Evolutionary conservation across 352 stramenopile species (phyloP), one percentile per base, ranked within the genome.

Genomic region (Phytophthora citricola): DNA sequence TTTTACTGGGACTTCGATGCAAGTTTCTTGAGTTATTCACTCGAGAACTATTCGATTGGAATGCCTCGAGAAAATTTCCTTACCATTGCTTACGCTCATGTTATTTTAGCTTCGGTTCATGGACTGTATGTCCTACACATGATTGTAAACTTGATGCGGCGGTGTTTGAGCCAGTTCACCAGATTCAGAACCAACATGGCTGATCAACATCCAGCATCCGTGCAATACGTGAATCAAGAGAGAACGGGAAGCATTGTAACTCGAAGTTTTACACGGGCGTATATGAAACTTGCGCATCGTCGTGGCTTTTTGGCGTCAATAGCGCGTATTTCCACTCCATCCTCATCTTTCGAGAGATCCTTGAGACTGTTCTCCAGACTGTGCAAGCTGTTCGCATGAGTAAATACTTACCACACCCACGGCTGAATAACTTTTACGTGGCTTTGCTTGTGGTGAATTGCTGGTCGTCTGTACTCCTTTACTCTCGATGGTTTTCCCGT

Each of bases 371-470:
- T 2, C 26, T 71, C 29, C 67, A 75, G 20, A 56, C 55, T 2
- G 3, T 62, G 5, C 61, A 71, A 43, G 61, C 61, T 11, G 70
- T 67, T 15, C 50, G 51, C 14, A 71, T 71, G 66, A 75, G 66
- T n/a, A 20, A 26, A 32, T 24, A 63, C 1, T 38, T 71, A 12
- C 20, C 66, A 31, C 45, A 47, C 2, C 45, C 58, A 8, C 47
- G 61, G 20, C 53, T 80, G 20, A 73, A 80, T 36, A 51, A 52
- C 4, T 63, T 78, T 24, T 71, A 68, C 7, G 68, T 69, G 3
- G 17, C 36, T 2, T 47, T 79, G 7, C 32, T 79, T 12, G 46
- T 58, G 5, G 7, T 70, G 11, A 73, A 73, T 38, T 73, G 59
- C 40, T 73, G 48, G 60, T 53, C 50, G 2, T 58, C 55, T 17